Percentiles rank a stretch among this genome's conserved stretches.
These are phyloP conservation scores for Ophiostoma piceae DNA, from an alignment of 2,329 filamentous ascomycete species.

Conservation along the genomic window DNA sequence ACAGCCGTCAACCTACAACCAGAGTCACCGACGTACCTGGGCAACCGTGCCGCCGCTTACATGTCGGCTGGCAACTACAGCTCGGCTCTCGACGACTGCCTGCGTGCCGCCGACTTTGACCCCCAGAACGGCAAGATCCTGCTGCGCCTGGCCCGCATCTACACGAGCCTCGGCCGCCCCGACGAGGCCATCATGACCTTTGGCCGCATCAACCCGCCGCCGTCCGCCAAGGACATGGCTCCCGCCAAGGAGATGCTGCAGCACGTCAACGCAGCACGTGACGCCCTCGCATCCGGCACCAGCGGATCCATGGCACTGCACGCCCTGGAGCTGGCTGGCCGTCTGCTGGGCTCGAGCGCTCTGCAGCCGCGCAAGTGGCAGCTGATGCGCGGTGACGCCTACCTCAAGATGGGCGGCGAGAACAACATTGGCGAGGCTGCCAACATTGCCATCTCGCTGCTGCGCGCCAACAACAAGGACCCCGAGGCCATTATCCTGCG, in stretches of 20 bases:
- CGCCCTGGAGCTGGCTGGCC: conserved; percentile 85
- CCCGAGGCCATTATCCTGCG: conserved; percentile 89
- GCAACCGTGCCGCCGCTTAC: conserved; percentile 90
- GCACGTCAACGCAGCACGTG: conserved; percentile 73
- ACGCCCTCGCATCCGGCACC: conserved; percentile 67
- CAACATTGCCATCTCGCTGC: conserved; percentile 81
- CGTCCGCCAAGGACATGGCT: conserved; percentile 78
- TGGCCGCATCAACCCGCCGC: conserved; percentile 69
- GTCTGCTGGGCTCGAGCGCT: conserved; percentile 68
- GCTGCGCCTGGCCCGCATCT: conserved; percentile 80
- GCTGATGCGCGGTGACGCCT: conserved; percentile 84
- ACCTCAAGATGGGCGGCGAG: conserved; percentile 83
- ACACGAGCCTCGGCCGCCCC: conserved; percentile 79
- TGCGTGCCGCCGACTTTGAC: conserved; percentile 74
- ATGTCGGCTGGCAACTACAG: conserved; percentile 79
- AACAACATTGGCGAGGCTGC: conserved; percentile 89
- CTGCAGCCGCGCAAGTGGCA: conserved; percentile 87
- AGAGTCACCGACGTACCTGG: conserved; percentile 80
- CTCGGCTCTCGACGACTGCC: conserved; percentile 81
- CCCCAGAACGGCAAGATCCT: conserved; percentile 82
- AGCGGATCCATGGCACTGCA: conserved; percentile 88
- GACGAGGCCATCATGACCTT: conserved; percentile 82
- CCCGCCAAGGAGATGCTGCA: conserved; percentile 79
- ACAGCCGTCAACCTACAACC: conserved; percentile 83
- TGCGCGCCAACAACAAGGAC: conserved; percentile 83